phyloP scores from a whole-genome alignment of 2,329 filamentous ascomycete genomes.

The Mycogone perniciosa region DNA sequence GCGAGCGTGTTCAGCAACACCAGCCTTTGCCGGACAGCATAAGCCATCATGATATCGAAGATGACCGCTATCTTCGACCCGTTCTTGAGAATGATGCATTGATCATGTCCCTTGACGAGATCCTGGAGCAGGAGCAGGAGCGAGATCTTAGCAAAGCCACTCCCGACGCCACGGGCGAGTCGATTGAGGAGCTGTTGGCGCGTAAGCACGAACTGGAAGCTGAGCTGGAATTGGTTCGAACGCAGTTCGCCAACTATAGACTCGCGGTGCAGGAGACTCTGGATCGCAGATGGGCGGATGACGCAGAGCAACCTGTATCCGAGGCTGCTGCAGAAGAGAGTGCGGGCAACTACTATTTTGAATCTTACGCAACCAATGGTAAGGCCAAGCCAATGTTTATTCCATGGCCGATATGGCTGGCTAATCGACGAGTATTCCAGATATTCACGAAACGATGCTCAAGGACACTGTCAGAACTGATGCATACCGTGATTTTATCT shows the following conservation, averaged over 20 bases:
- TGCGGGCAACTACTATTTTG: conserved; percentile 42
- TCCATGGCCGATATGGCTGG: background rate
- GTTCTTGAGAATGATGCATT: conserved; percentile 84
- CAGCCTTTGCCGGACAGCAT: conserved; percentile 50
- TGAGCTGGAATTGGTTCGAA: conserved; percentile 51
- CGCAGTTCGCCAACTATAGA: conserved; percentile 60
- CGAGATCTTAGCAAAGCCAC: conserved; percentile 20
- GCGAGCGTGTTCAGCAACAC: conserved; percentile 39
- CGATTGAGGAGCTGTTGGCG: conserved; percentile 35
- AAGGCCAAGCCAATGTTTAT: conserved; percentile 19
- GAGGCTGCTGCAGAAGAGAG: conserved; percentile 26
- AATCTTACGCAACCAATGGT: conserved; percentile 60
- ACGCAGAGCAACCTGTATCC: conserved; percentile 34
- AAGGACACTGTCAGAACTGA: conserved; percentile 86
- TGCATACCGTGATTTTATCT: conserved; percentile 91
- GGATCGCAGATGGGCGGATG: conserved; percentile 57
- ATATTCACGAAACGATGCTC: conserved; percentile 94
- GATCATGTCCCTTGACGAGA: conserved; percentile 78
- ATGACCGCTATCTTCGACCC: conserved; percentile 77
- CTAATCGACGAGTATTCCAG: conserved; percentile 33
- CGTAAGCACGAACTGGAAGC: conserved; percentile 53
- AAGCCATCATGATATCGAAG: conserved; percentile 56
- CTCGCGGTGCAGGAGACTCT: conserved; percentile 60
- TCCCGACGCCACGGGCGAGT: conserved; percentile 9
- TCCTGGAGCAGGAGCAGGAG: conserved; percentile 44